These are phyloP conservation scores for Backusella circina DNA, from an alignment of 192 early-diverging fungal genomes.

Conservation along the genomic window DNA sequence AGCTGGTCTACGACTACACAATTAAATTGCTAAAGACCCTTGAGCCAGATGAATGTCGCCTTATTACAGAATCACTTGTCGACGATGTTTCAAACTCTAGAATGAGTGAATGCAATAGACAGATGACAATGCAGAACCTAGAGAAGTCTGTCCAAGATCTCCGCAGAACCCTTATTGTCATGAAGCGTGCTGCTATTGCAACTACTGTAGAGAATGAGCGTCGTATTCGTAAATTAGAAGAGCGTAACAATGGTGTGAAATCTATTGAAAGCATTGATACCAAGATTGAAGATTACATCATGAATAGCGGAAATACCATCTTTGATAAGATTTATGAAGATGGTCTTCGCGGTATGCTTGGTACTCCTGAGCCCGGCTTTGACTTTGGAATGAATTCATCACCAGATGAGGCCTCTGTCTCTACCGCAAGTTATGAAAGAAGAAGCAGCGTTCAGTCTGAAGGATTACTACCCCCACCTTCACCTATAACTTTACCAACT, in stretches of 20 bases:
- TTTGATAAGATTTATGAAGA: conserved; percentile 43
- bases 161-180: conserved; percentile 51
- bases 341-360: conserved; percentile 32
- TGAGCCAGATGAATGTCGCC: conserved; percentile 44
- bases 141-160: conserved; percentile 54
- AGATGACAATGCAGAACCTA: conserved; percentile 45
- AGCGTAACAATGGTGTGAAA: background rate
- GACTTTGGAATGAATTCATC: conserved; percentile 6
- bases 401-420: background rate
- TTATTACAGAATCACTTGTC: conserved; percentile 53
- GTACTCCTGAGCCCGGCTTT: conserved; percentile 19
- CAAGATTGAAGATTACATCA: conserved; percentile 33
- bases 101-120: conserved; percentile 43
- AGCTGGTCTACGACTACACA: conserved; percentile 48
- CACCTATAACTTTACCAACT: background rate
- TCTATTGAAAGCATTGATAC: conserved; percentile 10
- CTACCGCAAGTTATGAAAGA: background rate
- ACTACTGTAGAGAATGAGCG: conserved; percentile 31
- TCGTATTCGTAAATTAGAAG: conserved; percentile 26
- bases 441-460: background rate
- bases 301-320: conserved; percentile 35
- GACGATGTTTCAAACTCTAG: conserved; percentile 55
- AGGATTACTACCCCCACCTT: conserved; percentile 10
- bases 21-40: conserved; percentile 47
- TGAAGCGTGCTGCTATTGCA: conserved; percentile 54